Evolutionary conservation across 352 stramenopile genomes (phyloP).

Genomic region (Phytophthora multivora): DNA sequence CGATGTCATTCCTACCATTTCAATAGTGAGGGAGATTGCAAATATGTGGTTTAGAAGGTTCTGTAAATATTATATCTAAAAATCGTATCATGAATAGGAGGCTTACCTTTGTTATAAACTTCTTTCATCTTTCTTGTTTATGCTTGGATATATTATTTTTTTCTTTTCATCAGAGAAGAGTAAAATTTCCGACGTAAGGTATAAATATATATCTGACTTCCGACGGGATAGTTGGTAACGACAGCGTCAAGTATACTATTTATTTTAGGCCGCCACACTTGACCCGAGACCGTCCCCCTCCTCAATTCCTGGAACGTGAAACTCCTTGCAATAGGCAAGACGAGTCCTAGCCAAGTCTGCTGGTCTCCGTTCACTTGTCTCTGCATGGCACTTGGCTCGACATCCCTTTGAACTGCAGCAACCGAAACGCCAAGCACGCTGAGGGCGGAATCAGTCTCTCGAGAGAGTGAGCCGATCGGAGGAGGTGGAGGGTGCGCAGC

Average conservation of each 20-base stretch:
- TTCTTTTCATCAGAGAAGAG: no score
- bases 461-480: constrained; percentile 11
- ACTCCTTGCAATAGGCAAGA: constrained; percentile 23
- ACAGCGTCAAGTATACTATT: constrained; percentile 23
- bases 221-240: constrained; percentile 17
- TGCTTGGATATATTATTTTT: no score
- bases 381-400: constrained; percentile 23
- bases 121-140: no score
- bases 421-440: constrained; percentile 22
- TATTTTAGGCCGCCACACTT: constrained; percentile 10
- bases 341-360: constrained; percentile 1
- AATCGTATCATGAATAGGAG: no score
- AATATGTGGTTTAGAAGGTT: no score
- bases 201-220: constrained; percentile 9
- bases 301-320: constrained; percentile 19
- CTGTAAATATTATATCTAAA: no score
- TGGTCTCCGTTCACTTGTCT: background rate
- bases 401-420: background rate
- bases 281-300: background rate
- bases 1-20: constrained; percentile 19
- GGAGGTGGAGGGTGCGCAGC: constrained; percentile 7
- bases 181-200: background rate
- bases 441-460: constrained; percentile 16
- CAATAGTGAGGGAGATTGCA: background rate
- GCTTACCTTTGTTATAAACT: no score